Conservation (phyloP, 495 filamentous ascomycete species). For the Parathielavia hyrcaniae region DNA sequence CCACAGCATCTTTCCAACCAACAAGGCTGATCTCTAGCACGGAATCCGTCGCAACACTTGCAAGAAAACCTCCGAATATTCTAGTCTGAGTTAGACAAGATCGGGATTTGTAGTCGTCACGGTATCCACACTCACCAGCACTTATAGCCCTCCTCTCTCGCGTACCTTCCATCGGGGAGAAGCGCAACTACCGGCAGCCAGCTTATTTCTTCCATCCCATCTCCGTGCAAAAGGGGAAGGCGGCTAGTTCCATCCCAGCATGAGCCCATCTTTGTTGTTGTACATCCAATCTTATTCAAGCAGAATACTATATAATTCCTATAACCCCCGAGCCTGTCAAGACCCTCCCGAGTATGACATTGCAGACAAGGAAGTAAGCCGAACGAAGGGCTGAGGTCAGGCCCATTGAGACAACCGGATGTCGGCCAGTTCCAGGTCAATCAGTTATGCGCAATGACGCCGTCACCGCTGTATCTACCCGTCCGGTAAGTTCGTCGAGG, state of each 20-base stretch:
- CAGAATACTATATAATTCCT: no score
- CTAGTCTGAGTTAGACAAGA: neutral
- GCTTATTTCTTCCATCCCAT: no score
- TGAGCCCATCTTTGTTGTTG: no score
- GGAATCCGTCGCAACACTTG: neutral
- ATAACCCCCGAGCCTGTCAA: no score
- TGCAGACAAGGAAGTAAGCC: no score
- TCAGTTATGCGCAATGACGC: conserved; percentile 2
- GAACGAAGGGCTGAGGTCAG: neutral
- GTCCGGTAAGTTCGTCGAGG: conserved; percentile 15
- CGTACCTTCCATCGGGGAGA: neutral
- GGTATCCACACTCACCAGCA: no score
- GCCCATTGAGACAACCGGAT: conserved; percentile 2
- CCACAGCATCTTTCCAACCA: conserved; percentile 28
- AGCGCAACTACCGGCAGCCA: no score
- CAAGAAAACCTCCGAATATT: no score
- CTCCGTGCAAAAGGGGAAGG: no score
- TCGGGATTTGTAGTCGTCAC: neutral
- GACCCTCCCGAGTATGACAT: no score
- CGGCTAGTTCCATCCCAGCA: no score
- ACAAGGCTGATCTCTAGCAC: neutral
- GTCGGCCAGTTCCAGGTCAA: neutral
- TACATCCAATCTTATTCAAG: no score
- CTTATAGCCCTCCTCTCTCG: neutral
- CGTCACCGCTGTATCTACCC: conserved; percentile 17